Conservation (phyloP, 139 green algal genomes). For the Ettlia oleoabundans region DNA sequence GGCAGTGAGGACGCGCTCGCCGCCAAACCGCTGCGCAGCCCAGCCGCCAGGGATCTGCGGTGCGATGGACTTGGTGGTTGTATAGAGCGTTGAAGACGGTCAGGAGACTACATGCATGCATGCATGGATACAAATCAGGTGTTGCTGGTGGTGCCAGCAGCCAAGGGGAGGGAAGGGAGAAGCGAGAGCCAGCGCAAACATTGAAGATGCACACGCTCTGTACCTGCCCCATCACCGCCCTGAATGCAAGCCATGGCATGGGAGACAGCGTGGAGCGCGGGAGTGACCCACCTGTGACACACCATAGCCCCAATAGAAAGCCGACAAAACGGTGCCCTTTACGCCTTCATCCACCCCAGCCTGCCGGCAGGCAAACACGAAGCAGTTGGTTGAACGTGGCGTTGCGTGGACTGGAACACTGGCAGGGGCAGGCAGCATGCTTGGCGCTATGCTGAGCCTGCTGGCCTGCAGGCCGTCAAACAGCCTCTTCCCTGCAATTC, state of each 20-base stretch:
- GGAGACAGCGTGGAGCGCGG: too few species aligned
- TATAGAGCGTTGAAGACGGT: not conserved
- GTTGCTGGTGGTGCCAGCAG: too few species aligned
- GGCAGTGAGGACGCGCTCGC: slow-evolving; percentile 75
- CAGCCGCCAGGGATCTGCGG: slow-evolving; percentile 91
- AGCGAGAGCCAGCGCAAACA: not conserved
- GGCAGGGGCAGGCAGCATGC: too few species aligned
- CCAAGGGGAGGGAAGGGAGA: not conserved
- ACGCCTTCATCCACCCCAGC: slow-evolving; percentile 67
- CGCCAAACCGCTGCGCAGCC: slow-evolving; percentile 90
- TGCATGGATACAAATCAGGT: too few species aligned
- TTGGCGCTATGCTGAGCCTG: too few species aligned
- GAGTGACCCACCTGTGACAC: slow-evolving; percentile 80
- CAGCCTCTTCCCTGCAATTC: too few species aligned
- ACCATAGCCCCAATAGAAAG: slow-evolving; percentile 98
- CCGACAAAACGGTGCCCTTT: slow-evolving; percentile 93
- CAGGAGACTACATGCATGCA: too few species aligned
- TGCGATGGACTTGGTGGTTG: not conserved
- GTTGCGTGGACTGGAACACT: too few species aligned
- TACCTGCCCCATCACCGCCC: too few species aligned
- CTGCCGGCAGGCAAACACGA: slow-evolving; percentile 7
- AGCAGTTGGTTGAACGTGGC: too few species aligned
- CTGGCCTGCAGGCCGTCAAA: too few species aligned
- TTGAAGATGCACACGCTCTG: not conserved
- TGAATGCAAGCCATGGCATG: too few species aligned